Evolutionary conservation across 208 protist species (phyloP).

Genomic region (Herpetomonas samuelpessoai): DNA sequence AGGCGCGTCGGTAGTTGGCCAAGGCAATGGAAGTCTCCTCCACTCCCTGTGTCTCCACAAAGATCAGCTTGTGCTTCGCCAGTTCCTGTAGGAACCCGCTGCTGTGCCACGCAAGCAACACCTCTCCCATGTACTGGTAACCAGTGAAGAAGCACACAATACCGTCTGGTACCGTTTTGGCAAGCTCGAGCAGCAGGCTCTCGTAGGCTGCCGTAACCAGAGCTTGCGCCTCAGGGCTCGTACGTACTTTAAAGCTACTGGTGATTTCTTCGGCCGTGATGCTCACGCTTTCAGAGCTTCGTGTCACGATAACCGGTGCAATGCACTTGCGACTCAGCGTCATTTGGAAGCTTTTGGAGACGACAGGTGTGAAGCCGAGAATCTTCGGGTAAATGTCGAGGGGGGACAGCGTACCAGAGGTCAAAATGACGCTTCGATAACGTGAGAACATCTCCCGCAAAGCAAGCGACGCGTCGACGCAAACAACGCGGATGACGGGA

Average conservation of each 20-base stretch:
- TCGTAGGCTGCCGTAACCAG: conserved; percentile 97
- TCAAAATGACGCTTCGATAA: conserved; percentile 97
- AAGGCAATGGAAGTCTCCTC: conserved; percentile 98
- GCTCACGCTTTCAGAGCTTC: conserved; percentile 85
- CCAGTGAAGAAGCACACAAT: conserved; percentile 98
- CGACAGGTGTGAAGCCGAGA: conserved; percentile 94
- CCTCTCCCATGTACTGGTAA: conserved; percentile 95
- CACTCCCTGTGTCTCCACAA: conserved; percentile 97
- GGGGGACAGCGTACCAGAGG: conserved; percentile 97
- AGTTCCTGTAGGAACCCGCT: conserved; percentile 92
- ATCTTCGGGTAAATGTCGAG: conserved; percentile 99
- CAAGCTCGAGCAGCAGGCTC: conserved; percentile 93
- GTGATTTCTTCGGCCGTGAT: conserved; percentile 88
- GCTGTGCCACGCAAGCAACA: conserved; percentile 92
- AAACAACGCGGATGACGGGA: conserved; percentile 90
- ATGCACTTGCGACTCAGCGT: conserved; percentile 95
- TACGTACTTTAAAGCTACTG: conserved; percentile 89
- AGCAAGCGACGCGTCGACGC: conserved; percentile 97
- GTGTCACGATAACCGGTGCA: conserved; percentile 92
- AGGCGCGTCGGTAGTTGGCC: conserved; percentile 96
- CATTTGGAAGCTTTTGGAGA: conserved; percentile 94
- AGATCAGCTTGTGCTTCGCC: conserved; percentile 97
- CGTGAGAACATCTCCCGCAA: conserved; percentile 94
- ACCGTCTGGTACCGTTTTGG: conserved; percentile 96
- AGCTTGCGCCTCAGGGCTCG: conserved; percentile 69